phyloP scores from a whole-genome alignment of 768 basidiomycete species.

The Leccinum truebloodii region DNA sequence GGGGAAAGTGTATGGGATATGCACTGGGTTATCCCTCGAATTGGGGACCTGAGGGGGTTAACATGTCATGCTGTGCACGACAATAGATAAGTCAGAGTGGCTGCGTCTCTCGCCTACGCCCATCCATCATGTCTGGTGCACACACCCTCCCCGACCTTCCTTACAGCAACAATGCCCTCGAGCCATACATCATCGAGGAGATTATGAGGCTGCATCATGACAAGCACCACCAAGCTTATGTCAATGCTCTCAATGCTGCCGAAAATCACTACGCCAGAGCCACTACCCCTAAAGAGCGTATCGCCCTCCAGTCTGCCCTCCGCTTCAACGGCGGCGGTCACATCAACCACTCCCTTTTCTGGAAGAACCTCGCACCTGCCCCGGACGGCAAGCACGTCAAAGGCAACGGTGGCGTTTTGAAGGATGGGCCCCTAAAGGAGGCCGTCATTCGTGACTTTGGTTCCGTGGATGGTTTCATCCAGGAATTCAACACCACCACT shows the following conservation, averaged over 20 bases:
- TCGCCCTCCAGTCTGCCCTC: slow-evolving; percentile 28
- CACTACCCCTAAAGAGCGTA: slow-evolving; percentile 55
- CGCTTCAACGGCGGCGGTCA: slow-evolving; percentile 45
- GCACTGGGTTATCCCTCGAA: slow-evolving; percentile 34
- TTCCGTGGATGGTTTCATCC: slow-evolving; percentile 68
- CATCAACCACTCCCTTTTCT: slow-evolving; percentile 96
- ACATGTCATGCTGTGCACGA: slow-evolving; percentile 24
- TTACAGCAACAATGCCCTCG: slow-evolving; percentile 86
- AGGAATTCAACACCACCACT: slow-evolving; percentile 83
- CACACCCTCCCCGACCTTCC: slow-evolving; percentile 74
- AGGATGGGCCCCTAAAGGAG: slow-evolving; percentile 66
- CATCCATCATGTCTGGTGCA: slow-evolving; percentile 38
- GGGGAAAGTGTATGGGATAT: slow-evolving; percentile 32
- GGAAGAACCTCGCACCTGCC: slow-evolving; percentile 88
- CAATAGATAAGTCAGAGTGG: not conserved
- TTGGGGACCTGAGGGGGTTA: slow-evolving; percentile 21
- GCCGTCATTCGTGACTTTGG: slow-evolving; percentile 71
- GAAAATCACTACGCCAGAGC: slow-evolving; percentile 76
- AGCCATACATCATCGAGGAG: slow-evolving; percentile 85
- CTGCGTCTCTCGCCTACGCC: slow-evolving; percentile 1
- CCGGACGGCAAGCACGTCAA: slow-evolving; percentile 46
- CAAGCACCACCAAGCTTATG: slow-evolving; percentile 96
- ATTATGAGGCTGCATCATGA: slow-evolving; percentile 96
- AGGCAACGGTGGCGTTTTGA: slow-evolving; percentile 62
- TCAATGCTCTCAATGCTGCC: slow-evolving; percentile 68